Conservation (phyloP, 345 rosid species). For the Brassica cretica region DNA sequence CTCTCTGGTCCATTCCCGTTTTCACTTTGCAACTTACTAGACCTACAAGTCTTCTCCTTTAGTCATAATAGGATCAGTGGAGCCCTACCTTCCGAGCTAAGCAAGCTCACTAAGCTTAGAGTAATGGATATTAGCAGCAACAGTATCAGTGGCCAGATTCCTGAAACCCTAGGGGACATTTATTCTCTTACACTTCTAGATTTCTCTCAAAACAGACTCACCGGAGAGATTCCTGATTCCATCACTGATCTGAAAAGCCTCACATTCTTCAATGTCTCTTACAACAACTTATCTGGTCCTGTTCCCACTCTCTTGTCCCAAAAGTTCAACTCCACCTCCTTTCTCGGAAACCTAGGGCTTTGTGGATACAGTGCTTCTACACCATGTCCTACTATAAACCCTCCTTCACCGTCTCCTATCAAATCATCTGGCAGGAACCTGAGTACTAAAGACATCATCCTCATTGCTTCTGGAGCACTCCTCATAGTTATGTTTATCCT, state of each 20-base stretch:
- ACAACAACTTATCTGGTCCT: conserved; percentile 76
- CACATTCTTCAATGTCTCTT: conserved; percentile 71
- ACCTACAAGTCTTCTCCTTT: conserved; percentile 56
- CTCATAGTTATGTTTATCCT: conserved; percentile 56
- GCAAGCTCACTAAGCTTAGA: conserved; percentile 56
- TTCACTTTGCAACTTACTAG: conserved; percentile 49
- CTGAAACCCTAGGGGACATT: conserved; percentile 53
- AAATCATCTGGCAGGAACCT: conserved; percentile 45
- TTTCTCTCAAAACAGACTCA: conserved; percentile 60
- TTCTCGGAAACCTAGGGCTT: conserved; percentile 72
- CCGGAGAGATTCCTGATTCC: conserved; percentile 74
- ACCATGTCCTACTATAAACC: conserved; percentile 51
- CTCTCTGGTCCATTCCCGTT: conserved; percentile 62
- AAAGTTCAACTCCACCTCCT: conserved; percentile 75
- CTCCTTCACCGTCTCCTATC: conserved; percentile 46
- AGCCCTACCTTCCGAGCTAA: conserved; percentile 53
- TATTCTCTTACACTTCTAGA: conserved; percentile 52
- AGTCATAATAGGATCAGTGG: conserved; percentile 63
- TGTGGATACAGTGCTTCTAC: conserved; percentile 70
- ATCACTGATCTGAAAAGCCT: conserved; percentile 55
- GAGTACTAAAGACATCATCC: conserved; percentile 72
- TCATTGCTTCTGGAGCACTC: conserved; percentile 77
- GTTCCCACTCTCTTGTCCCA: conserved; percentile 70
- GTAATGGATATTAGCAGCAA: conserved; percentile 60
- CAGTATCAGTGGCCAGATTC: conserved; percentile 60